These are phyloP conservation scores for Fusarium duplospermum DNA, from an alignment of 2,329 filamentous ascomycete genomes.

Conservation along the genomic window DNA sequence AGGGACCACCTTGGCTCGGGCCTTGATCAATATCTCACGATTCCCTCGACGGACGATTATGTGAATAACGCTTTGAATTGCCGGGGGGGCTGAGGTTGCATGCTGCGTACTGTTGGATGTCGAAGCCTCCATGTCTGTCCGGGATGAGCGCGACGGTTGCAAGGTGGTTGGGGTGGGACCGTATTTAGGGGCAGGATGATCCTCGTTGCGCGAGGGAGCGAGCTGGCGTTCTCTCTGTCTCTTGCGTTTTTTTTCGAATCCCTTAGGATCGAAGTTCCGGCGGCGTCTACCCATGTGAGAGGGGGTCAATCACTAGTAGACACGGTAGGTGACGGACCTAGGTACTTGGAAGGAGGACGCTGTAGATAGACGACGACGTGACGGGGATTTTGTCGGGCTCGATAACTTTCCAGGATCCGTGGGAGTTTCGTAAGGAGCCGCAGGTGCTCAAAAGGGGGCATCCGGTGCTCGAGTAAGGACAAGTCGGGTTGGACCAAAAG, in stretches of 20 bases:
- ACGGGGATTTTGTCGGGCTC: background rate
- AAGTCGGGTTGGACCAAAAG: background rate
- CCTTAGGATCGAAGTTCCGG: background rate
- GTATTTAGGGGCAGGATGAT: background rate
- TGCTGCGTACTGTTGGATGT: background rate
- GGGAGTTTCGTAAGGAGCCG: background rate
- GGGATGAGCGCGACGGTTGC: background rate
- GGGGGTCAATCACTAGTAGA: background rate
- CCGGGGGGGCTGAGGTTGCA: background rate
- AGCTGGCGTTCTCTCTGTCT: background rate
- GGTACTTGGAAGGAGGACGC: background rate
- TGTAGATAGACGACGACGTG: background rate
- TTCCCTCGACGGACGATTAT: background rate
- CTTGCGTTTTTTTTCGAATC: background rate
- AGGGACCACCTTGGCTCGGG: background rate
- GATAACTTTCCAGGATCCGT: background rate
- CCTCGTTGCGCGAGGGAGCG: background rate
- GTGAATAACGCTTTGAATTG: no score
- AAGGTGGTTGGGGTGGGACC: background rate
- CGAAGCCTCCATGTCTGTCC: background rate
- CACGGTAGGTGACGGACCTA: background rate
- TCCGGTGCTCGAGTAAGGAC: background rate
- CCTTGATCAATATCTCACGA: background rate
- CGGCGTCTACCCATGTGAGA: background rate
- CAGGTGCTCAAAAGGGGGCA: background rate